These are phyloP conservation scores for Chlorella sp. DNA, from an alignment of 139 green algal species.

Conservation along the genomic window DNA sequence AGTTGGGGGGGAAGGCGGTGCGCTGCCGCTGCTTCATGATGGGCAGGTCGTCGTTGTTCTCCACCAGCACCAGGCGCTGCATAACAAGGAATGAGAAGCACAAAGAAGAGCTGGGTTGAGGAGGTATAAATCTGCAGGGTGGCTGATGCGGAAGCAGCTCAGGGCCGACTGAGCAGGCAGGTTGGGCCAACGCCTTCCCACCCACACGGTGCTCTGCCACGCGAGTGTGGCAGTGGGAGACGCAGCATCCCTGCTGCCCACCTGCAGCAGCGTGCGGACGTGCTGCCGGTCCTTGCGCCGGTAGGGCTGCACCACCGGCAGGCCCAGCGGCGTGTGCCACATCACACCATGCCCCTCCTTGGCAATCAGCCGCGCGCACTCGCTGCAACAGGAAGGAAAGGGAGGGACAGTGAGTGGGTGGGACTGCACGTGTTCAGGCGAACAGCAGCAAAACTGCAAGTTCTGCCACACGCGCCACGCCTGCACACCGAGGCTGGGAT, in stretches of 20 bases:
- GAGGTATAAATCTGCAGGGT: too few relatives aligned
- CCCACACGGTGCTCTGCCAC: too few relatives aligned
- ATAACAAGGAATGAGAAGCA: not conserved
- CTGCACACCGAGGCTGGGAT: too few relatives aligned
- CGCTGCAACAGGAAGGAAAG: too few relatives aligned
- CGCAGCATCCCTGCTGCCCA: not conserved
- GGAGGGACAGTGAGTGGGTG: too few relatives aligned
- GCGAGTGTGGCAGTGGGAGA: too few relatives aligned
- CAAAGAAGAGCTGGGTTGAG: too few relatives aligned
- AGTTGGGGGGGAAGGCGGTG: constrained; percentile 97
- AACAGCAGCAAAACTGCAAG: too few relatives aligned
- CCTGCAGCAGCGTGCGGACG: constrained; percentile 72
- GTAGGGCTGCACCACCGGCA: constrained; percentile 97
- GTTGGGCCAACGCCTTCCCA: too few relatives aligned
- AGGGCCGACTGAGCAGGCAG: not conserved
- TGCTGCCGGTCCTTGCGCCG: constrained; percentile 43
- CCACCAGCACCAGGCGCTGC: constrained; percentile 60
- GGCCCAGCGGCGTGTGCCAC: constrained; percentile 92
- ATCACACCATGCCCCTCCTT: constrained; percentile 61
- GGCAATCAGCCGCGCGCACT: constrained; percentile 77
- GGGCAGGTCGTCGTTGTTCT: constrained; percentile 47
- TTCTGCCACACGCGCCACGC: too few relatives aligned
- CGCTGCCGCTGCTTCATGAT: constrained; percentile 77
- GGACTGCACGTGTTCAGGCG: too few relatives aligned
- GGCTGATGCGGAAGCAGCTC: not conserved